These are phyloP conservation scores for Priceomyces fermenticarens DNA, from an alignment of 805 yeast genomes.

Conservation along the genomic window DNA sequence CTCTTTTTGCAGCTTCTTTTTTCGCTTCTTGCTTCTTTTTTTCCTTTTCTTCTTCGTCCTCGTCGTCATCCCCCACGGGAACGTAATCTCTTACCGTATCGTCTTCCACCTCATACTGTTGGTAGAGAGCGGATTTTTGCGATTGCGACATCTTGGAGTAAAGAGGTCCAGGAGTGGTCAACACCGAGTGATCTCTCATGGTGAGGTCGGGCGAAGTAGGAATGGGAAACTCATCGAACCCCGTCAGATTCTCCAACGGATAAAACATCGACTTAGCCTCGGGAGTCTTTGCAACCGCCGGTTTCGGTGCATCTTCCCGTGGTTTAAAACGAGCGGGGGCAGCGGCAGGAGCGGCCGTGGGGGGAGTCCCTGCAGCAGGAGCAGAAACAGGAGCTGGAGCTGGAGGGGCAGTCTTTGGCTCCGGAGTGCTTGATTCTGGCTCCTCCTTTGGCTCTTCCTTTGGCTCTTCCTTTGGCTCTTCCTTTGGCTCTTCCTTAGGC, in stretches of 20 bases:
- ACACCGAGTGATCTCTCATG: conserved; percentile 43
- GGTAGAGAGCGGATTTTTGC: conserved; percentile 42
- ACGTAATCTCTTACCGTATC: conserved; percentile 43
- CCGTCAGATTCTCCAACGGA: conserved; percentile 18
- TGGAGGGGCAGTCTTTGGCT: too few relatives aligned
- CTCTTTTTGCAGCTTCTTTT: conserved; percentile 1
- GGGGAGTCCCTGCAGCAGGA: background rate
- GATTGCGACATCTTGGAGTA: conserved; percentile 42
- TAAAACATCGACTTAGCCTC: conserved; percentile 17
- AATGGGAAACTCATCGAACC: conserved; percentile 40
- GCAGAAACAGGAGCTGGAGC: too few relatives aligned
- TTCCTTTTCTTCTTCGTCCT: conserved; percentile 48
- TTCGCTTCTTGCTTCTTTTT: conserved; percentile 18
- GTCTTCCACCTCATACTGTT: conserved; percentile 43
- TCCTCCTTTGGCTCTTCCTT: background rate
- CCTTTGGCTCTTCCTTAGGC: background rate
- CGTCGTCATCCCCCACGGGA: conserved; percentile 42
- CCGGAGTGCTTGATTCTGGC: background rate
- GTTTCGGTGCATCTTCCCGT: background rate
- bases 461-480: background rate
- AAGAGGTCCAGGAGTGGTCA: conserved; percentile 31
- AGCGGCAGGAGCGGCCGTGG: background rate
- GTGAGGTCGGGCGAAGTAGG: conserved; percentile 45
- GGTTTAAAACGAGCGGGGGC: background rate
- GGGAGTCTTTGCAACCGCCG: background rate